Conservation (phyloP, 345 rosid genomes). For the Eucalyptus guilfoylei region DNA sequence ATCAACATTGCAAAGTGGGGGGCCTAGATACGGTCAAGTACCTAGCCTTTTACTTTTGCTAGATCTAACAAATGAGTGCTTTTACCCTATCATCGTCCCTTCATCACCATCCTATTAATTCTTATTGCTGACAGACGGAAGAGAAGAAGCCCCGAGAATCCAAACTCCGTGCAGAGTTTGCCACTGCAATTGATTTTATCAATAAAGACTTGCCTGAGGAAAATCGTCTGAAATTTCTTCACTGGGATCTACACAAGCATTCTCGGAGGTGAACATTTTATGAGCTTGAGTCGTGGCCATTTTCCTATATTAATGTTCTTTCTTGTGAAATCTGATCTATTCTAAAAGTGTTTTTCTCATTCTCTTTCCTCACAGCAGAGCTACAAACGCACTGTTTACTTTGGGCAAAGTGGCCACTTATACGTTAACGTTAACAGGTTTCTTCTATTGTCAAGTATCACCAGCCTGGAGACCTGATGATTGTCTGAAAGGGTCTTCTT, state of each 20-base stretch:
- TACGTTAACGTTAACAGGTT: slow-evolving; percentile 74
- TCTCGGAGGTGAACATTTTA: slow-evolving; percentile 47
- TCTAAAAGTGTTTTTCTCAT: not conserved
- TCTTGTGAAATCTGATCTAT: not conserved
- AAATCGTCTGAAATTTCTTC: slow-evolving; percentile 64
- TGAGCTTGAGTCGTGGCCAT: not conserved
- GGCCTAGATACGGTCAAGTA: not conserved
- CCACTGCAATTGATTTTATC: slow-evolving; percentile 84
- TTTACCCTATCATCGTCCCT: not conserved
- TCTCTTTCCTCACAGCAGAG: slow-evolving; percentile 43
- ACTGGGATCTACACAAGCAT: slow-evolving; percentile 89
- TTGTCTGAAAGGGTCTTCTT: slow-evolving; percentile 21
- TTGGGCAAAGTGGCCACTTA: slow-evolving; percentile 78
- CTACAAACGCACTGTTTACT: slow-evolving; percentile 62
- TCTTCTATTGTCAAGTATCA: slow-evolving; percentile 74
- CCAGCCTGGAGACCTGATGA: slow-evolving; percentile 52
- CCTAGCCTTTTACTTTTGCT: not conserved
- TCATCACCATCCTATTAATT: not conserved
- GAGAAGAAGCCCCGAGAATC: slow-evolving; percentile 92
- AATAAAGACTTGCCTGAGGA: slow-evolving; percentile 85
- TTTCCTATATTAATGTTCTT: not conserved
- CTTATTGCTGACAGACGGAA: slow-evolving; percentile 22
- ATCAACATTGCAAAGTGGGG: not conserved
- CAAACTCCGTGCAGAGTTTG: slow-evolving; percentile 90
- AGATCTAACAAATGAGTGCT: not conserved